Evolutionary conservation across 2,329 filamentous ascomycete species (phyloP), one percentile per base, ranked within the genome.

Genomic region (Pestalotiopsis sp.): DNA sequence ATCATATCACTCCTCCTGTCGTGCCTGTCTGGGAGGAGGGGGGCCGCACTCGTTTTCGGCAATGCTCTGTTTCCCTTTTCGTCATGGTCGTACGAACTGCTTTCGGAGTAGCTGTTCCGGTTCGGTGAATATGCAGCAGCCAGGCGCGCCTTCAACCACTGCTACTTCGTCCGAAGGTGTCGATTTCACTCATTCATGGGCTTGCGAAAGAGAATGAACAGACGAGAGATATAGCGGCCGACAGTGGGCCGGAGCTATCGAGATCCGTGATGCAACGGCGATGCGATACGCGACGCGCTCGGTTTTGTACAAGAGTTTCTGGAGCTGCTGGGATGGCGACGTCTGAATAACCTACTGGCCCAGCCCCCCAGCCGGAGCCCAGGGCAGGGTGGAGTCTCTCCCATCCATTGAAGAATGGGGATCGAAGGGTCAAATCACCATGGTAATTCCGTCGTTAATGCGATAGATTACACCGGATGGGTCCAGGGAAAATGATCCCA

Each of bases 261-360:
- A 36, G 59, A 36, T 62, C 59, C 59, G 59, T 62, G 27, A 62
- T 36, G 45, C 45, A 20, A 52, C 11, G 31, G 31, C 31, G 31
- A 9, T 36, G 31, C 31, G 31, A 36, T 36, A 36, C 31, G 31
- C 31, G 31, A 62, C 59, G 59, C 59, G 1, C 59, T 62, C 4
- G 27, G 59, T 62, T 62, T 52, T 62, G 59, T 20, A 17, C 31
- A 36, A 36, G 27, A 27, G 57, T 59, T 27, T 36, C 31, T 20
- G 59, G 36, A 62, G n/a, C 31, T 36, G 31, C 31, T 9, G 23
- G 11, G 23, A 13, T 27, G 25, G 57, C n/a, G 59, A 62, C 59
- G 59, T 62, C 59, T 62, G 59, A 61, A 61, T 61, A 61, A 39
- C 59, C 59, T 61, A 61, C 59, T 39, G 59, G 25, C 36, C 27